Base-by-base conservation (phyloP, 1,139 yeast genomes). In the Arxiozyma heterogenica region DNA sequence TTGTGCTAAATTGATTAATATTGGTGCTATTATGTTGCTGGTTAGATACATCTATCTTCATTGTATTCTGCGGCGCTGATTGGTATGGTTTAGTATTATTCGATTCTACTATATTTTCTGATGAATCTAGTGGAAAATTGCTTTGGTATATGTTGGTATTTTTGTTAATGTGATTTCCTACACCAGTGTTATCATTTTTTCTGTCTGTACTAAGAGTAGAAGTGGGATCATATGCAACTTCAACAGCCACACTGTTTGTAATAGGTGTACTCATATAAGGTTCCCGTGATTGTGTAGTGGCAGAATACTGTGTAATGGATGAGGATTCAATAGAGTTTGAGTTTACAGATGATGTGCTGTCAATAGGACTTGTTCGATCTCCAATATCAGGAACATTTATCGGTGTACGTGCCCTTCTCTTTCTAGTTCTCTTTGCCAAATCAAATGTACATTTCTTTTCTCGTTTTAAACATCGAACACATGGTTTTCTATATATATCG, bases 401-500 rank as follows among this genome's bases (percentile, higher is more conserved):
- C 67, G 73, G 3, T 4, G 39, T 34, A 72, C 71, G 60, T n/a
- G 23, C 41, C 41, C 41, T 73, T 58, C 75, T 73, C 57, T 83
- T 77, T 60, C 84, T 78, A 50, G 84, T 73, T 9, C 83, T 74
- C 54, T 81, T 86, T 20, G 81, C 77, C 25, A 81, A 65, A 60
- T 86, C 89, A 53, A 86, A 82, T 55, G 83, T 83, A 71, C 97
- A 90, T 41, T 69, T 71, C 55, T 83, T 74, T 47, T 78, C 76
- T 27, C 86, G 76, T 65, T 82, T 86, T 41, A 79, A 59, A 66
- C 97, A 90, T 51, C 96, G 75, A 9, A 78, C 71, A 69, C 97
- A 90, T 0, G 93, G 81, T n/a, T 82, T 79, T 1, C 74, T 66
- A 4, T 84, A 84, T 57, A 79, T 74, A 43, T 69, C 66, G 18